Base-by-base conservation (phyloP, 441 rosid genomes). In the Croton setiger region DNA sequence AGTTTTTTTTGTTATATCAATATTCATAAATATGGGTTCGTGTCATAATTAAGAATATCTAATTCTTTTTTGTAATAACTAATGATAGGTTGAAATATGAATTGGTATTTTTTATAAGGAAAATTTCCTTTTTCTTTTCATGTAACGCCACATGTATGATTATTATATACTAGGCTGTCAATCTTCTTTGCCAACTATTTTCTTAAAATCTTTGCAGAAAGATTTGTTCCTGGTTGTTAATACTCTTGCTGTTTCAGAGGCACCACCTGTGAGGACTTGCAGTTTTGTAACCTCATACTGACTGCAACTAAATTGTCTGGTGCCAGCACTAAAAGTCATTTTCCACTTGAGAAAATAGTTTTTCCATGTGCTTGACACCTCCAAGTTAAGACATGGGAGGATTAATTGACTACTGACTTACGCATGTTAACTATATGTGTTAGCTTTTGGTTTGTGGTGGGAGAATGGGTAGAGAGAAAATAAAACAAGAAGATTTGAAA, bases 231-330 rank as follows among this genome's bases (percentile, higher is more conserved):
- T 70, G 98, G 98, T 65, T 89, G 94, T 69, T 93, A 92, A n/a
- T 72, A 89, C 98, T 31, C 93, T 93, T 75, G 93, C 93, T 56
- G 98, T 93, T 74, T 90, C 94, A 12, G 98, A 88, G 83, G 81
- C 88, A 68, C 93, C 88, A 52, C 81, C 96, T 3, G 96, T n/a
- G n/a, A 93, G 75, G 97, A 93, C 54, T 70, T 88, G 81, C 96
- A 88, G 96, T 93, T 90, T 65, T 59, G 70, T 4, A 62, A 52
- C 67, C 37, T 48, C 35, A 63, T 53, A 37, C 23, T 17, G 56
- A 6, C 33, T 7, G 66, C 63, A 62, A 39, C 13, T 43, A 60
- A 14, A 2, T 2, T 36, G 3, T 5, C 39, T 39, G n/a, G n/a
- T n/a, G n/a, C n/a, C 17, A 35, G n/a, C 45, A 55, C 27, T 27